A percentile compares a stretch with the other conserved stretches of the same genome.
phyloP scores from a whole-genome alignment of 108 stramenopile genomes.

The Poteriospumella lacustris region DNA sequence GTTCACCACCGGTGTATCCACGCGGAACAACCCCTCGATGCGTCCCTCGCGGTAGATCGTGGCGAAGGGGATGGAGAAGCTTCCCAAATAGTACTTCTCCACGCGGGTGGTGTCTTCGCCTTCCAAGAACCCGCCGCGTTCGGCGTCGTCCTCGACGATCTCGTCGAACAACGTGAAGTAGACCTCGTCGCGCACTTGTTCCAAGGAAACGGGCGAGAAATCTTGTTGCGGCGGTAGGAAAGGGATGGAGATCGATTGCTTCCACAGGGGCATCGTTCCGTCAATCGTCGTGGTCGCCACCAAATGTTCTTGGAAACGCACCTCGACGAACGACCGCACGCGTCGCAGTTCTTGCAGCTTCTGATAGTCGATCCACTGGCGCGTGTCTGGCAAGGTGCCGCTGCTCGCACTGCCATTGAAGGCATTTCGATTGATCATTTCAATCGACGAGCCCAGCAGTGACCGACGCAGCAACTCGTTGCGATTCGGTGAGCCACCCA shows the following conservation, averaged over 20 bases:
- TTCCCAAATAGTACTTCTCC: conserved; percentile 61
- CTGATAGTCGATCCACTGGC: not conserved
- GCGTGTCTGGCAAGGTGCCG: not conserved
- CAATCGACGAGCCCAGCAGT: no score
- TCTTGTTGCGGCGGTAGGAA: conserved; percentile 51
- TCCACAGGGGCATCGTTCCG: conserved; percentile 58
- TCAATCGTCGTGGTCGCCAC: conserved; percentile 40
- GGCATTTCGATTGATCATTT: no score
- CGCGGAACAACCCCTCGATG: conserved; percentile 60
- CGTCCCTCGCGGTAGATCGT: conserved; percentile 57
- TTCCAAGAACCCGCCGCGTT: conserved; percentile 47
- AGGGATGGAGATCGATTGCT: conserved; percentile 58
- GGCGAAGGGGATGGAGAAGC: conserved; percentile 52
- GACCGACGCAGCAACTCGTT: no score
- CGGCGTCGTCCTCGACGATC: conserved; percentile 51
- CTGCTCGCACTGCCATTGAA: no score
- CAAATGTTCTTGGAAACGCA: conserved; percentile 42
- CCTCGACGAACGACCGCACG: conserved; percentile 50
- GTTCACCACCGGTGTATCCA: conserved; percentile 52
- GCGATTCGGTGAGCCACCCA: not conserved
- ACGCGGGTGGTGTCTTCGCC: conserved; percentile 50
- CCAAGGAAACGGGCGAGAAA: conserved; percentile 36
- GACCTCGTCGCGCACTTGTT: conserved; percentile 52
- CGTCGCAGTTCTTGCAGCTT: not conserved
- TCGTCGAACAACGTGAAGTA: conserved; percentile 58